phyloP scores from a whole-genome alignment of 1,284 basidiomycete species.

The Puccinia novopanici region DNA sequence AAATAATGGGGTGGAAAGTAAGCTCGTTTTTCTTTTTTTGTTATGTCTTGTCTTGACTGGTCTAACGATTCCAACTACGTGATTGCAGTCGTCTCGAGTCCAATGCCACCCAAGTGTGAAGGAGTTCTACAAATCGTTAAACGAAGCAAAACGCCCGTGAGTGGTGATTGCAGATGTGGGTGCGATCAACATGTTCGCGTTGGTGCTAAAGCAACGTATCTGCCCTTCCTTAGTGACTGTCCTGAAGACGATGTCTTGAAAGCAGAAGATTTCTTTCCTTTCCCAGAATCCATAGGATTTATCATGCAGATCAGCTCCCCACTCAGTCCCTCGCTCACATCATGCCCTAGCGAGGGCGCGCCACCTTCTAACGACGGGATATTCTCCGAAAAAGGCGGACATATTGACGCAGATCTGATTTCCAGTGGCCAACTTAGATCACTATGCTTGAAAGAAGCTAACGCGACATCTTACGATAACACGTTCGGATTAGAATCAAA shows the following conservation, averaged over 20 bases:
- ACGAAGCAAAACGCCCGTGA: conserved; percentile 11
- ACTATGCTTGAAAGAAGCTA: conserved; percentile 2
- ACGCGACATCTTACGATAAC: neutral
- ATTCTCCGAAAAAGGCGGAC: neutral
- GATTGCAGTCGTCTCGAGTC: conserved; percentile 24
- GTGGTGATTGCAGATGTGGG: conserved; percentile 3
- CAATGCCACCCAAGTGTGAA: conserved; percentile 27
- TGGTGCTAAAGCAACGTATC: neutral
- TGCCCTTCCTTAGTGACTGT: neutral
- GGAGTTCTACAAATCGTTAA: conserved; percentile 24
- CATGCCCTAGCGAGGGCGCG: too few species aligned
- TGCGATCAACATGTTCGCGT: neutral
- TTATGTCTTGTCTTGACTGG: neutral
- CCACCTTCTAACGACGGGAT: too few species aligned
- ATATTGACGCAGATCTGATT: conserved; percentile 3
- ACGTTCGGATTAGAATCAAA: neutral
- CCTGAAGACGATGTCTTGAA: conserved; percentile 8
- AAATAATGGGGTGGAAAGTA: conserved; percentile 47
- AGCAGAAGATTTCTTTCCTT: conserved; percentile 22
- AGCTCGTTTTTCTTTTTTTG: neutral
- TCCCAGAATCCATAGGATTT: neutral
- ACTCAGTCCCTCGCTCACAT: neutral
- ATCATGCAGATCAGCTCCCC: too few species aligned
- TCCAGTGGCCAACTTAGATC: conserved; percentile 12
- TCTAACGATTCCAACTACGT: neutral